These are phyloP conservation scores for Lachnellula subtilissima DNA, from an alignment of 2,329 filamentous ascomycete genomes.

Conservation along the genomic window DNA sequence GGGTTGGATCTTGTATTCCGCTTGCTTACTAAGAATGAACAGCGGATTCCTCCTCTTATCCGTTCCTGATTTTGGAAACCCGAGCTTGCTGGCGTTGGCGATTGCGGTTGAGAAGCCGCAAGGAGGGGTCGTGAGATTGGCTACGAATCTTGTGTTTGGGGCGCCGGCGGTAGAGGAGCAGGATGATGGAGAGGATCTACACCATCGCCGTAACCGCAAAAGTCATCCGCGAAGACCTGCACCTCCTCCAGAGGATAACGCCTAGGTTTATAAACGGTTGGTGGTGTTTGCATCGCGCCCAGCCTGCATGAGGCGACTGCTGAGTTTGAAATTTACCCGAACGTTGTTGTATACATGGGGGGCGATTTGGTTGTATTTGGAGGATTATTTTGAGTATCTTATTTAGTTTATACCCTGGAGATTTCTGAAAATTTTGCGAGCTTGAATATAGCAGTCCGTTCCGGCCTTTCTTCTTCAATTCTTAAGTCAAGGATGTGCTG, in stretches of 20 bases:
- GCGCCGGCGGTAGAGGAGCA: slow-evolving; percentile 8
- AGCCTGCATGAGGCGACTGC: not conserved
- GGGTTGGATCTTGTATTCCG: not conserved
- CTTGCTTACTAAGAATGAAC: not conserved
- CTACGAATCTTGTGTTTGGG: slow-evolving; percentile 15
- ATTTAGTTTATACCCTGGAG: too few relatives aligned
- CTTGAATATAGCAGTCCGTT: too few relatives aligned
- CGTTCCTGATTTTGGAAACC: slow-evolving; percentile 15
- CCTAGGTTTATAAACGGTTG: too few relatives aligned
- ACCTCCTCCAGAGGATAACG: too few relatives aligned
- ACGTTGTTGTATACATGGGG: not conserved
- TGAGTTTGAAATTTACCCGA: not conserved
- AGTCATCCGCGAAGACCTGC: not conserved
- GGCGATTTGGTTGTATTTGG: not conserved
- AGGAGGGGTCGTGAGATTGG: slow-evolving; percentile 11
- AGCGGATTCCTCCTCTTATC: slow-evolving; percentile 17
- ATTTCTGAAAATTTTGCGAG: too few relatives aligned
- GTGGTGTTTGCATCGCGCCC: too few relatives aligned
- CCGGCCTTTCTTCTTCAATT: too few relatives aligned
- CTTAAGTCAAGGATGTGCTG: too few relatives aligned
- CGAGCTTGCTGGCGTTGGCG: slow-evolving; percentile 9
- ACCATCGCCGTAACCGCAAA: not conserved
- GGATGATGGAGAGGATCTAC: not conserved
- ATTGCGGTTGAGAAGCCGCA: slow-evolving; percentile 11
- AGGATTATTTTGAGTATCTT: not conserved